These are phyloP conservation scores for Aspergillus leporis DNA, from an alignment of 495 filamentous ascomycete species.

Conservation along the genomic window DNA sequence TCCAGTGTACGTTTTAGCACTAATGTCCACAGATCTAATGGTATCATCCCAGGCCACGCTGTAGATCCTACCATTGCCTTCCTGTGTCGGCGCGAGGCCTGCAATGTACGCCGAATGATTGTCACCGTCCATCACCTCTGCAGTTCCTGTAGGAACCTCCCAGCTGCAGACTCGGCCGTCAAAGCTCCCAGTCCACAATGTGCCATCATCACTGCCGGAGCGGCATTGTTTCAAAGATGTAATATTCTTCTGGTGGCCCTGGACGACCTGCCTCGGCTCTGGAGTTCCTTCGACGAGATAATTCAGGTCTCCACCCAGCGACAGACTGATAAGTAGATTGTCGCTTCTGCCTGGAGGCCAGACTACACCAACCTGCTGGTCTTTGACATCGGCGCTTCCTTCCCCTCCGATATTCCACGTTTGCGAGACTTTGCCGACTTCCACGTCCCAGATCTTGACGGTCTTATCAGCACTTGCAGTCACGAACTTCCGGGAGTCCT, in stretches of 20 bases:
- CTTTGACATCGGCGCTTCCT: constrained; percentile 65
- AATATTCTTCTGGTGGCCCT: constrained; percentile 93
- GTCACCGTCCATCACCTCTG: constrained; percentile 70
- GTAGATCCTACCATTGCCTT: constrained; percentile 62
- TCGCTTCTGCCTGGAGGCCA: constrained; percentile 86
- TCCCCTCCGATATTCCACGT: constrained; percentile 89
- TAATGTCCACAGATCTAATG: constrained; percentile 70
- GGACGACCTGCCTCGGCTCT: constrained; percentile 68
- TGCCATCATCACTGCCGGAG: constrained; percentile 44
- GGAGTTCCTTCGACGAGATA: constrained; percentile 74
- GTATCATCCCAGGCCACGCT: constrained; percentile 96
- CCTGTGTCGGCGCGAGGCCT: constrained; percentile 62
- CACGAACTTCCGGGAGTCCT: constrained; percentile 84
- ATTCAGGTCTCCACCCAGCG: constrained; percentile 84
- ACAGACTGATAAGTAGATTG: constrained; percentile 83
- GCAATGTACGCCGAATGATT: constrained; percentile 80
- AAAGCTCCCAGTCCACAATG: constrained; percentile 85
- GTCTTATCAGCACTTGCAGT: constrained; percentile 94
- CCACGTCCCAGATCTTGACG: constrained; percentile 70
- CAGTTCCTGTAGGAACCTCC: constrained; percentile 69
- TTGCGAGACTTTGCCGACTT: constrained; percentile 70
- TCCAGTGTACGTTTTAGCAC: constrained; percentile 59
- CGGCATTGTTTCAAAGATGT: constrained; percentile 66
- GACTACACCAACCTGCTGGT: constrained; percentile 94
- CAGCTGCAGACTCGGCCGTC: constrained; percentile 84